Evolutionary conservation across 345 rosid genomes (phyloP).

Genomic region (Ceriops zippeliana): DNA sequence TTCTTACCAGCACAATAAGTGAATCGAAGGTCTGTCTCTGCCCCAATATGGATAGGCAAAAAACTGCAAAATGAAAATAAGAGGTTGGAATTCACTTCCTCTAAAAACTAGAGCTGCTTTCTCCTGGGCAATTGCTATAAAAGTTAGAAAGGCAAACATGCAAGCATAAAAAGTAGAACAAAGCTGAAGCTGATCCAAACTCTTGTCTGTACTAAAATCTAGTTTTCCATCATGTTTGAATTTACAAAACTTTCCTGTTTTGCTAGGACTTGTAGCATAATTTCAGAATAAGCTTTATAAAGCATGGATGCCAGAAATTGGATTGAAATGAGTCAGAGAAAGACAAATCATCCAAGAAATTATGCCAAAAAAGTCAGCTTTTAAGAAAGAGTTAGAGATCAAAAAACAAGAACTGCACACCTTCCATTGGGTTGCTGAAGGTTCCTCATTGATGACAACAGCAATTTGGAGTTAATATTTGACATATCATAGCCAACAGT

Average conservation of each 20-base stretch:
- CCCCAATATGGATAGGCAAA: slow-evolving; percentile 80
- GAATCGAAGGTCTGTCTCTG: slow-evolving; percentile 85
- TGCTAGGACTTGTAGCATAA: too few species aligned
- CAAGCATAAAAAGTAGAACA: background rate
- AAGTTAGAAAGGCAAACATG: too few species aligned
- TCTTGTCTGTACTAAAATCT: background rate
- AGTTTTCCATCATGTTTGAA: too few species aligned
- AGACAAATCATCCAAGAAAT: background rate
- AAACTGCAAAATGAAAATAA: slow-evolving; percentile 46
- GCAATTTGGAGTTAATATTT: slow-evolving; percentile 41
- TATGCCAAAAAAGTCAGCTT: background rate
- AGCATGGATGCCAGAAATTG: too few species aligned
- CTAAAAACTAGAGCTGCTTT: too few species aligned
- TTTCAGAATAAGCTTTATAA: too few species aligned
- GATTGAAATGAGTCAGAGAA: background rate
- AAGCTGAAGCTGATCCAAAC: background rate
- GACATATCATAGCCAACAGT: slow-evolving; percentile 56
- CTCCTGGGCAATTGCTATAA: too few species aligned
- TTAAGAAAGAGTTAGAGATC: background rate
- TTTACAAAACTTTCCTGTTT: too few species aligned
- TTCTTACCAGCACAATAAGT: slow-evolving; percentile 89
- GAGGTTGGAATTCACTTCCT: background rate
- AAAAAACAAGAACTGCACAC: slow-evolving; percentile 30
- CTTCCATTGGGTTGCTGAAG: slow-evolving; percentile 91
- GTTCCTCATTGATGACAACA: slow-evolving; percentile 64